These are phyloP conservation scores for Monosporascus sp. DNA, from an alignment of 2,329 filamentous ascomycete genomes.

Conservation along the genomic window DNA sequence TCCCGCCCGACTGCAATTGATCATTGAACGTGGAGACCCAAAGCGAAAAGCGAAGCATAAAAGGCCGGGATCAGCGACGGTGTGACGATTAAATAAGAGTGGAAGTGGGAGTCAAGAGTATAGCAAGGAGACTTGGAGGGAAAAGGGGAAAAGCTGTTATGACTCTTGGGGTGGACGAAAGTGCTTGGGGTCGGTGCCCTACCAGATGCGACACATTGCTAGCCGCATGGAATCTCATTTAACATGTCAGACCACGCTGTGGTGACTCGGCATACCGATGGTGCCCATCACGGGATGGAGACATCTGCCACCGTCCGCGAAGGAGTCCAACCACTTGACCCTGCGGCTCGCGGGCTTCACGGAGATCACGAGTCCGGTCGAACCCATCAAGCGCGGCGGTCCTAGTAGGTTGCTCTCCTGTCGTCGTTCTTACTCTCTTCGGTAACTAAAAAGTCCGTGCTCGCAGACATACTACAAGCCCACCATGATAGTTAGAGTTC, in stretches of 20 bases:
- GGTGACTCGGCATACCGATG: conserved; percentile 6
- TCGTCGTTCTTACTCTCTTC: background rate
- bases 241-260: conserved; percentile 3
- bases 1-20: too few relatives aligned
- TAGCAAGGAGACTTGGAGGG: too few relatives aligned
- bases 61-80: too few relatives aligned
- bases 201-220: too few relatives aligned
- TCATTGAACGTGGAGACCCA: too few relatives aligned
- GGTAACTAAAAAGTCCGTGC: background rate
- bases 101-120: too few relatives aligned
- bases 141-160: too few relatives aligned
- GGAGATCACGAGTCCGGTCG: conserved; percentile 4
- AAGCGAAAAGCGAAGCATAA: too few relatives aligned
- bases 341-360: conserved; percentile 8
- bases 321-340: conserved; percentile 6
- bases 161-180: too few relatives aligned
- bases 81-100: too few relatives aligned
- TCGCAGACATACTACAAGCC: conserved; percentile 8
- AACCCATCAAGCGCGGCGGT: conserved; percentile 10
- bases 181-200: too few relatives aligned
- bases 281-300: conserved; percentile 17
- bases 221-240: too few relatives aligned
- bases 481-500: conserved; percentile 10
- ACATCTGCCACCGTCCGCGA: conserved; percentile 10
- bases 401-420: conserved; percentile 5